Evolutionary conservation across 495 filamentous ascomycete species (phyloP), one percentile per base, ranked within the genome.

Genomic region (Sabuloglossum arenarium): DNA sequence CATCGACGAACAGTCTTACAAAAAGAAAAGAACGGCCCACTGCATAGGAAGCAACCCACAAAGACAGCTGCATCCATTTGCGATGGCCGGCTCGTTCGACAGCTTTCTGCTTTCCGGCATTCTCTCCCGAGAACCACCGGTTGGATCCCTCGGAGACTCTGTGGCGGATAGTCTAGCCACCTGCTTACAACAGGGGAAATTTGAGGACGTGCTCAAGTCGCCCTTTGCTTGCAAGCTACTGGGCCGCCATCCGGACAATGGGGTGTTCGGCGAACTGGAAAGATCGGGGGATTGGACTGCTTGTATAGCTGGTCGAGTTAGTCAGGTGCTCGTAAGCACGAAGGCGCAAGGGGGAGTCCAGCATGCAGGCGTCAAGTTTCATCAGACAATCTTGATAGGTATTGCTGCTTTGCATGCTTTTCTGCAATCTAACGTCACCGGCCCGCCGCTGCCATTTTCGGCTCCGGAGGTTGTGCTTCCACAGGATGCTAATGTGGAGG

Each of bases 371-470:
- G 28, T 32, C 10, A 28, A 32, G 31, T 58, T 29, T 53, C 43
- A n/a, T n/a, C n/a, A 34, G 34, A 46, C 56, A 23, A 66, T 82
- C 47, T 66, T 75, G 24, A 68, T 91, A 46, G 88, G 79, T 21
- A 69, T 83, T 16, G 81, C 82, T 1, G 81, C 87, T 0, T 71
- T 96, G 23, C 75, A 85, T 62, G 77, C 79, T n/a, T 97, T 97
- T 66, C 66, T 96, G 23, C 91, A 97, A 61, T 80, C 81, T 0
- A 97, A 87, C 66, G 84, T 96, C 53, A 96, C 91, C 14, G 91
- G 91, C 0, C 93, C 89, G 24, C 79, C 81, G 0, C 69, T 86
- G n/a, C 63, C 69, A 0, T 84, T 79, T 63, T 65, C 63, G 43
- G 68, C 78, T 6, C 68, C 72, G 1, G 65, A 74, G 6, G 51